Evolutionary conservation across 2,329 filamentous ascomycete genomes (phyloP), one percentile per base, ranked within the genome.

Genomic region (Exophiala dermatitidis): DNA sequence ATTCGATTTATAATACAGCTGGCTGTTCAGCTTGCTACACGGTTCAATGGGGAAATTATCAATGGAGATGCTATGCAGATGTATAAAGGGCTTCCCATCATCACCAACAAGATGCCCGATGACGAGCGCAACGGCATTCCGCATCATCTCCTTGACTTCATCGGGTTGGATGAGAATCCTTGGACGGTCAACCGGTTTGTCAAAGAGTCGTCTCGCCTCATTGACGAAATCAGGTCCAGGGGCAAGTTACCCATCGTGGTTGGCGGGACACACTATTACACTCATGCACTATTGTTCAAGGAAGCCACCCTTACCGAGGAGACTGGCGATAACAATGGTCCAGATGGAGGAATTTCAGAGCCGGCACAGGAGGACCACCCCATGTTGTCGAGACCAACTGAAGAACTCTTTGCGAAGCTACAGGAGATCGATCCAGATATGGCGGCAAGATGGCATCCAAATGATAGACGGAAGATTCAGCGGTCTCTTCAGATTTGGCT

Each of bases 61-160:
- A 98, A 98, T 67, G 88, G 88, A 44, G 93, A 98, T 75, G 93
- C 93, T 37, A 95, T 98, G 90, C 93, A 98, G 68, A 83, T 98
- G 72, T 98, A 98, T 69, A 79, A 81, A 49, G 93, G 93, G 2
- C 74, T 98, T 41, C 90, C 93, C 3, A 85, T 97, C 59, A 91
- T 97, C 62, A 98, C 93, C 29, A 98, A 98, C 69, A 95, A 97
- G 68, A 86, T 97, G 54, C 81, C 87, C 0, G 48, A 66, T 0
- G 77, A 82, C 19, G 91, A 97, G 67, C 84, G 83, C 64, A 80
- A 85, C 56, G 88, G 85, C 6, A 77, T 98, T 7, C 85, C 86
- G 3, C 93, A 98, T 67, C 91, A 98, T 69, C 74, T 98, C 2
- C 79, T 98, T 28, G 88, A 87, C 48, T 84, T 83, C 59, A 84